phyloP scores from a whole-genome alignment of 495 filamentous ascomycete species.

The Lophiostoma macrostomum region DNA sequence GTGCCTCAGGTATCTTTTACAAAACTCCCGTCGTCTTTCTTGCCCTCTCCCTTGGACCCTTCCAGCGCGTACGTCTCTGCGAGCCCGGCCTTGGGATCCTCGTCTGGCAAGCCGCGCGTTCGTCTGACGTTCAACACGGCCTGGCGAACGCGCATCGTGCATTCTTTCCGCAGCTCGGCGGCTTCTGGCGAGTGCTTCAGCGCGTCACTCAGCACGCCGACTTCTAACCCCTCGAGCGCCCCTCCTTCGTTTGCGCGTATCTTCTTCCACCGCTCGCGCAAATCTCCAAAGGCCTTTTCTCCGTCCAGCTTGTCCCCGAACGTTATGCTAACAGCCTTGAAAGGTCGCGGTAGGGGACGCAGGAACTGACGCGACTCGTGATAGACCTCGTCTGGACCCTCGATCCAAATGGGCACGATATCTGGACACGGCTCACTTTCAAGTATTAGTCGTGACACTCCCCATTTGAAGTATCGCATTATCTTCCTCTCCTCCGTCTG shows the following conservation, averaged over 20 bases:
- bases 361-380: slow-evolving; percentile 73
- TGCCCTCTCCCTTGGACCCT: slow-evolving; percentile 54
- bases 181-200: slow-evolving; percentile 71
- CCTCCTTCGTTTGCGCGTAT: slow-evolving; percentile 49
- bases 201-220: slow-evolving; percentile 66
- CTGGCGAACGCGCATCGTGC: slow-evolving; percentile 69
- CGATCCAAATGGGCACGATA: slow-evolving; percentile 89
- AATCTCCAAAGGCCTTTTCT: slow-evolving; percentile 62
- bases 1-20: slow-evolving; percentile 55
- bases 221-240: slow-evolving; percentile 36
- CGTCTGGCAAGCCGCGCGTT: slow-evolving; percentile 68
- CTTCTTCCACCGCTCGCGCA: slow-evolving; percentile 64
- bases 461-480: slow-evolving; percentile 98
- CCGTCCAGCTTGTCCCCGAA: slow-evolving; percentile 66
- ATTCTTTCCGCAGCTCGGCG: slow-evolving; percentile 74
- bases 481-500: slow-evolving; percentile 73
- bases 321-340: slow-evolving; percentile 67
- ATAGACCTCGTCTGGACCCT: slow-evolving; percentile 83
- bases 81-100: slow-evolving; percentile 66
- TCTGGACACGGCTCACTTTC: slow-evolving; percentile 80
- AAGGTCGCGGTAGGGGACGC: slow-evolving; percentile 73
- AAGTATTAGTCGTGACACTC: slow-evolving; percentile 80
- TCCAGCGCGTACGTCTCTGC: slow-evolving; percentile 63
- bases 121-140: slow-evolving; percentile 75
- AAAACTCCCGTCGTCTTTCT: slow-evolving; percentile 62